Evolutionary conservation across 768 basidiomycete genomes (phyloP), one percentile per base, ranked within the genome.

Genomic region (Macrolepiota dolichaula): DNA sequence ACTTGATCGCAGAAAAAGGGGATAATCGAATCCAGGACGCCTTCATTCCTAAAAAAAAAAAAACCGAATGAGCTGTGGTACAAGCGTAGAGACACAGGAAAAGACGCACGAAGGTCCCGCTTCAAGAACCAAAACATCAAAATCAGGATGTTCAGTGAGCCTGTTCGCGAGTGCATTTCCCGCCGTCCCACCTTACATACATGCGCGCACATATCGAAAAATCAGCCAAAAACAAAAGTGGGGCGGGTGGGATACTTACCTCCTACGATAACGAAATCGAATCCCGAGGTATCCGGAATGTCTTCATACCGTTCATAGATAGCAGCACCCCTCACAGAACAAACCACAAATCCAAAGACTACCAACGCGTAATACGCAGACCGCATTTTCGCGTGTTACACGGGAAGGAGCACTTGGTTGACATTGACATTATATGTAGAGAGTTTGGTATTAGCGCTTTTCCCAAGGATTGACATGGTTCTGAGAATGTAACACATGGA

Each of bases 201-300:
- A n/a, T n/a, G n/a, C n/a, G n/a, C n/a, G n/a, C n/a, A n/a, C n/a
- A n/a, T n/a, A n/a, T n/a, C n/a, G 29, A 10, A 25, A 5, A 44
- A 19, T 13, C 12, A 42, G 11, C 50, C 19, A 35, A 44, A 1
- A n/a, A n/a, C n/a, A n/a, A n/a, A n/a, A n/a, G n/a, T n/a, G n/a
- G n/a, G n/a, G 42, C 17, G 15, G 7, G 42, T 10, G 9, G 19
- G 42, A 44, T n/a, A n/a, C 42, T 19, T 44, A 70, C 70, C 70
- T 52, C 70, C 70, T 50, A 69, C 56, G 13, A 71, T 64, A 2
- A 71, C 59, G 56, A 70, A 71, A 57, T 70, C 70, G 22, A 58
- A 70, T 24, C 58, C 53, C 5, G 56, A 24, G 13, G 36, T 11
- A 2, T 54, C 13, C 1, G 52, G 63, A 1, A 68, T 15, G 50